phyloP scores from a whole-genome alignment of 805 yeast species.

The Metschnikowia similis region DNA sequence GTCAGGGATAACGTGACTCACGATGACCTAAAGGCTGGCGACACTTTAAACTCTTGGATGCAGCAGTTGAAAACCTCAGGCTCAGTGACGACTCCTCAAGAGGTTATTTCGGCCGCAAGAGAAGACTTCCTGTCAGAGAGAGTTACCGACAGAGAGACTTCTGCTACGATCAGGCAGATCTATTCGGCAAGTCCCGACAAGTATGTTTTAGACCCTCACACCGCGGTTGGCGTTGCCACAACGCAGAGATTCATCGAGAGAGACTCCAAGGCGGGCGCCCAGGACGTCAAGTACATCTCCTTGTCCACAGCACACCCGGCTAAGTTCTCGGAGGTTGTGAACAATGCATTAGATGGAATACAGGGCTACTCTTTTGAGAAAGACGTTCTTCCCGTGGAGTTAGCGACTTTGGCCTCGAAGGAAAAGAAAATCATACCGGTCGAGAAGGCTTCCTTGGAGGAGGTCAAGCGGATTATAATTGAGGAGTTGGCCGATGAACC shows the following conservation, averaged over 20 bases:
- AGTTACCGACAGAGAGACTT: slow-evolving; percentile 74
- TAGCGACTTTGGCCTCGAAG: slow-evolving; percentile 63
- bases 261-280: slow-evolving; percentile 36
- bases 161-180: slow-evolving; percentile 67
- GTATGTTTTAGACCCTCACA: slow-evolving; percentile 92
- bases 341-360: slow-evolving; percentile 62
- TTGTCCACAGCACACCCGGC: slow-evolving; percentile 99
- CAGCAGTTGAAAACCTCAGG: slow-evolving; percentile 69
- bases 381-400: slow-evolving; percentile 85
- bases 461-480: slow-evolving; percentile 70
- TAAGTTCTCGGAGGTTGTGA: slow-evolving; percentile 94
- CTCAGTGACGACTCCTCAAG: slow-evolving; percentile 63
- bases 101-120: slow-evolving; percentile 63
- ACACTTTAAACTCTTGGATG: slow-evolving; percentile 72
- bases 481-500: slow-evolving; percentile 50
- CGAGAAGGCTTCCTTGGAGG: slow-evolving; percentile 67
- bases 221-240: slow-evolving; percentile 90
- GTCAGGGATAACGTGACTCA: slow-evolving; percentile 65
- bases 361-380: slow-evolving; percentile 79
- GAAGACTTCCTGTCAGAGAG: slow-evolving; percentile 71
- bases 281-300: slow-evolving; percentile 55
- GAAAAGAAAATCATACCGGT: slow-evolving; percentile 72
- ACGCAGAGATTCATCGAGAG: slow-evolving; percentile 56
- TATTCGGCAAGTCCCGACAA: slow-evolving; percentile 57
- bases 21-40: slow-evolving; percentile 67